Conservation (phyloP, 2,329 filamentous ascomycete genomes). For the Hypoxylon sp. region DNA sequence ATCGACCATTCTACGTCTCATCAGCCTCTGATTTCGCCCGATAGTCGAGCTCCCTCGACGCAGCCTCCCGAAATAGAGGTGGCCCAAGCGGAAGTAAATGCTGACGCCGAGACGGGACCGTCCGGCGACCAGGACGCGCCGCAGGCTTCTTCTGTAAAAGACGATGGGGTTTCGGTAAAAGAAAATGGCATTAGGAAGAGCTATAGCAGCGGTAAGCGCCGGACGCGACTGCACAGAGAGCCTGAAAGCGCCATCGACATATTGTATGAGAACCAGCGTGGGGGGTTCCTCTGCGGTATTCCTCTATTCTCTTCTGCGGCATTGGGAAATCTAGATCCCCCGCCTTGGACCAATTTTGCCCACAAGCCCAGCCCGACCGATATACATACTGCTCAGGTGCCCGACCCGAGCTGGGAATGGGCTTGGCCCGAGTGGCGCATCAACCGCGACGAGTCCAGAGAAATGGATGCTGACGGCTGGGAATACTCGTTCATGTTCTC, state of each 20-base stretch:
- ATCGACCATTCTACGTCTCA: conserved; percentile 38
- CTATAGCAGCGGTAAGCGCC: conserved; percentile 28
- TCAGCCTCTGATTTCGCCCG: conserved; percentile 45
- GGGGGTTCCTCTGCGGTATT: conserved; percentile 88
- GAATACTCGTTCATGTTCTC: conserved; percentile 93
- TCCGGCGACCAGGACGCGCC: conserved; percentile 37
- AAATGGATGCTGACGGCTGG: conserved; percentile 88
- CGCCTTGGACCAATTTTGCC: conserved; percentile 84
- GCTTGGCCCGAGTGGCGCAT: conserved; percentile 76
- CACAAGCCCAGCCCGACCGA: conserved; percentile 73
- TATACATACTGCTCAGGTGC: conserved; percentile 90
- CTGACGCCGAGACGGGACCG: conserved; percentile 34
- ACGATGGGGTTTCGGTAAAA: conserved; percentile 17
- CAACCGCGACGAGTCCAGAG: conserved; percentile 79
- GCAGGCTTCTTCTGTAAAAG: conserved; percentile 20
- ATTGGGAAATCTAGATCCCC: conserved; percentile 86
- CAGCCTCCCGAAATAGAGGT: conserved; percentile 35
- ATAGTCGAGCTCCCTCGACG: conserved; percentile 46
- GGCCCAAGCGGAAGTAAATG: conserved; percentile 19
- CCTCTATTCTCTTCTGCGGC: conserved; percentile 91
- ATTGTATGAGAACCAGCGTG: conserved; percentile 95
- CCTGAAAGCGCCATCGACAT: conserved; percentile 80
- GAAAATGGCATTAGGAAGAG: conserved; percentile 27
- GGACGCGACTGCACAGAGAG: conserved; percentile 43
- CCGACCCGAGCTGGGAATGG: conserved; percentile 97